A percentile compares a stretch with the other conserved stretches of the same genome.
These are phyloP conservation scores for Psidium friedrichsthalianum DNA, from an alignment of 345 rosid species.

Conservation along the genomic window DNA sequence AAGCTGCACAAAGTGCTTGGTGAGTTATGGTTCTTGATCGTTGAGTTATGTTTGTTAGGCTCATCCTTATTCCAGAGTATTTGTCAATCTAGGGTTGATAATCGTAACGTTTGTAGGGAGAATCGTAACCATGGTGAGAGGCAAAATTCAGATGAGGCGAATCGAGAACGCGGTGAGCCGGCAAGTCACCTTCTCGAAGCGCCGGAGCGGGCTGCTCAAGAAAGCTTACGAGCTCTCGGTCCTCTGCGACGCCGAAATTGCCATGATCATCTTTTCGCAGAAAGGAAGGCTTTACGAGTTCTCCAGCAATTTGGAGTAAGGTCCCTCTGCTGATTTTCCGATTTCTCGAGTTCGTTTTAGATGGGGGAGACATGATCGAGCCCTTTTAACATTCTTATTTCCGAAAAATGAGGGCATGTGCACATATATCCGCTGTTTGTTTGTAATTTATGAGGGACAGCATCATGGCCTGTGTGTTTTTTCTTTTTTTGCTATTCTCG, in stretches of 20 bases:
- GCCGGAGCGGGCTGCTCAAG: constrained; percentile 6
- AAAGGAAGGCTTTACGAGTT: constrained; percentile 4
- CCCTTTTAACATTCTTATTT: not conserved
- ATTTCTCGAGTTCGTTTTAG: not conserved
- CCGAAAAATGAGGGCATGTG: not conserved
- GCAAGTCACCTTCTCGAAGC: constrained; percentile 9
- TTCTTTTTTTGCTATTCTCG: not conserved
- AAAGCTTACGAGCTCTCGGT: constrained; percentile 6
- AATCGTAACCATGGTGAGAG: not conserved
- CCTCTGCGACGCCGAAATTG: constrained; percentile 3
- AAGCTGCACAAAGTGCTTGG: not conserved
- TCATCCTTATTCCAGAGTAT: not conserved
- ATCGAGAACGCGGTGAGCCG: not conserved
- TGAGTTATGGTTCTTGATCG: not conserved
- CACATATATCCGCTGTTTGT: not conserved
- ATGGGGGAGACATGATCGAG: not conserved
- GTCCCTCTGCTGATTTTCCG: not conserved
- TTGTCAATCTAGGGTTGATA: not conserved
- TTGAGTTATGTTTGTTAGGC: not conserved
- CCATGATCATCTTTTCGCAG: constrained; percentile 4
- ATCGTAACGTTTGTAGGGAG: not conserved
- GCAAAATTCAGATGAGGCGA: constrained; percentile 7
- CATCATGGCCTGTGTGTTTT: not conserved
- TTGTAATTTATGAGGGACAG: not conserved
- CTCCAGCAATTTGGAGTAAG: not conserved